These are phyloP conservation scores for Plasmodium malariae DNA, from an alignment of 169 alveolate genomes.

Conservation along the genomic window DNA sequence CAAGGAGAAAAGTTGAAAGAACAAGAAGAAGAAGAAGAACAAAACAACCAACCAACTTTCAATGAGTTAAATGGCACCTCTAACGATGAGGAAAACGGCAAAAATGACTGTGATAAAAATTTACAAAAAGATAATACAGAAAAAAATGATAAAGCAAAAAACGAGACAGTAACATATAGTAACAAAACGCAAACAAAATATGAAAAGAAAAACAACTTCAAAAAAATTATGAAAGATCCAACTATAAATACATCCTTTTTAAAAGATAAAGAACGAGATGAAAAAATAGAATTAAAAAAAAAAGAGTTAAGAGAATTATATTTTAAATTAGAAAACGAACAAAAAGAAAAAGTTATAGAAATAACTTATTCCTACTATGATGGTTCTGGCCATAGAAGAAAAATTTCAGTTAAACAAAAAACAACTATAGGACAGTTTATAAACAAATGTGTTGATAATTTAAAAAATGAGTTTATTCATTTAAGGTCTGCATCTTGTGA, in stretches of 20 bases:
- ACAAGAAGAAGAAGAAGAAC: slow-evolving; percentile 2
- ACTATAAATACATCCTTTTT: slow-evolving; percentile 71
- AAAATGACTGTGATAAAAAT: background rate
- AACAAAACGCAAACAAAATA: background rate
- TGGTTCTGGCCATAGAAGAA: slow-evolving; percentile 77
- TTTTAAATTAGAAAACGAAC: slow-evolving; percentile 71
- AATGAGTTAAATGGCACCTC: background rate
- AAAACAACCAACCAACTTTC: background rate
- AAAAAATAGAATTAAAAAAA: slow-evolving; percentile 61
- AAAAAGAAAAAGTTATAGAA: slow-evolving; percentile 71
- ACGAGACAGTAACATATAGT: background rate
- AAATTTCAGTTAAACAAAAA: slow-evolving; percentile 68
- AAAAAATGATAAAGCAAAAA: background rate
- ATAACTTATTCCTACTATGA: slow-evolving; percentile 75
- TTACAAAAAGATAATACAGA: background rate
- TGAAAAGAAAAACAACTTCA: slow-evolving; percentile 9
- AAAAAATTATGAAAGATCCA: slow-evolving; percentile 71
- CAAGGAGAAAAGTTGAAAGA: no score
- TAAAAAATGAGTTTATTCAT: slow-evolving; percentile 64
- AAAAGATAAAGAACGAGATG: slow-evolving; percentile 75
- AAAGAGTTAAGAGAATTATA: slow-evolving; percentile 75
- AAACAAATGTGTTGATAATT: slow-evolving; percentile 77
- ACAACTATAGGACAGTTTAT: slow-evolving; percentile 78
- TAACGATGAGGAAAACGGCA: background rate
- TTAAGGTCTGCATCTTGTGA: slow-evolving; percentile 78